Conservation (phyloP, 495 filamentous ascomycete genomes). For the Tuber indicum region DNA sequence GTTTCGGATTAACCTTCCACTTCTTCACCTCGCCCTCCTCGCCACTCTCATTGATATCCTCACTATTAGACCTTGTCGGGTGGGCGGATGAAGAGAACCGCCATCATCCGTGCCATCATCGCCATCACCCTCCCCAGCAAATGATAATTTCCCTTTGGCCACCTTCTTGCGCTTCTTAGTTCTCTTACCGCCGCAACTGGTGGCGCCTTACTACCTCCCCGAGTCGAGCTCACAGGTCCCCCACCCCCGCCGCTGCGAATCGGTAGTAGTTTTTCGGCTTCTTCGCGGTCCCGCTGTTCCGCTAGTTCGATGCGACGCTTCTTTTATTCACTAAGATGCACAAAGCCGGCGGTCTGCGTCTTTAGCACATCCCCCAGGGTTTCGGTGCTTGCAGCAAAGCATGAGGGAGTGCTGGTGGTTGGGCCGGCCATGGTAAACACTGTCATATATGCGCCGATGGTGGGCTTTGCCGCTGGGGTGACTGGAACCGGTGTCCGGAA, state of each 20-base stretch:
- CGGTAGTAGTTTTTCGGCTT: slow-evolving; percentile 56
- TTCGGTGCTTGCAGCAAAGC: slow-evolving; percentile 71
- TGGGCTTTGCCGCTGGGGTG: not conserved
- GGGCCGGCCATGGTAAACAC: not conserved
- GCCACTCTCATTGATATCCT: slow-evolving; percentile 13
- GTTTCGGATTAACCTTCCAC: slow-evolving; percentile 41
- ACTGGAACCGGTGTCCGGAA: too few species aligned
- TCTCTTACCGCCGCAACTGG: slow-evolving; percentile 51
- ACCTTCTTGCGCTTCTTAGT: slow-evolving; percentile 54
- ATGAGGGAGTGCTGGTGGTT: slow-evolving; percentile 47
- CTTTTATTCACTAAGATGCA: slow-evolving; percentile 87
- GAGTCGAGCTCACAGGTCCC: slow-evolving; percentile 19
- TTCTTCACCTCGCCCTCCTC: slow-evolving; percentile 41
- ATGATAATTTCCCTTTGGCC: slow-evolving; percentile 61
- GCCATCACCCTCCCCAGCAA: slow-evolving; percentile 55
- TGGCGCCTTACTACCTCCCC: slow-evolving; percentile 45
- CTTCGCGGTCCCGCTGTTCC: slow-evolving; percentile 82
- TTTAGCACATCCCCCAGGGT: slow-evolving; percentile 85
- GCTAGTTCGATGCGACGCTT: slow-evolving; percentile 92
- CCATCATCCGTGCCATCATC: slow-evolving; percentile 44
- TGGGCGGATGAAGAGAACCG: slow-evolving; percentile 7
- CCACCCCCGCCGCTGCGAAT: slow-evolving; percentile 35
- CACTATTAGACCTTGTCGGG: slow-evolving; percentile 6
- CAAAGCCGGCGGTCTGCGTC: slow-evolving; percentile 85
- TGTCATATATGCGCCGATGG: slow-evolving; percentile 3